These are phyloP conservation scores for Fusarium piperis DNA, from an alignment of 2,329 filamentous ascomycete genomes.

Conservation along the genomic window DNA sequence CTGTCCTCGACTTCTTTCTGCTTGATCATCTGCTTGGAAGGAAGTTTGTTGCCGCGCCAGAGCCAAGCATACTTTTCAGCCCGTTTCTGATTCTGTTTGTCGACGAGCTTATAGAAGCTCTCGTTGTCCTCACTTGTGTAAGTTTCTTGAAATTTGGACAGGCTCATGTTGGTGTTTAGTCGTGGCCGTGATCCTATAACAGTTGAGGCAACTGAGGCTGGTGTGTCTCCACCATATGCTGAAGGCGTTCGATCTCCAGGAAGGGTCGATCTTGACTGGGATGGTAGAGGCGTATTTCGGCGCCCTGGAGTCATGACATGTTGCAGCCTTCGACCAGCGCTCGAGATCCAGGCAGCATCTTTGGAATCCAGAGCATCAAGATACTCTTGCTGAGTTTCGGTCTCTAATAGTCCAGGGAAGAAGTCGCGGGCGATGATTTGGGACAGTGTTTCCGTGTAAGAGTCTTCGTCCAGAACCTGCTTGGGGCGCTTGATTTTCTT, in stretches of 20 bases:
- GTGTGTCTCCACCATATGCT: slow-evolving; percentile 78
- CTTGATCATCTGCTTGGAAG: slow-evolving; percentile 78
- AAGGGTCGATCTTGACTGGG: slow-evolving; percentile 34
- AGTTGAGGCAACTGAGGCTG: slow-evolving; percentile 63
- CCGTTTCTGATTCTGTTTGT: slow-evolving; percentile 87
- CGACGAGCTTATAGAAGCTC: slow-evolving; percentile 91
- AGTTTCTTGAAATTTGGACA: slow-evolving; percentile 87
- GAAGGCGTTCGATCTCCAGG: slow-evolving; percentile 67
- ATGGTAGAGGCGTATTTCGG: slow-evolving; percentile 37
- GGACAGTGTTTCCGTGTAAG: slow-evolving; percentile 88
- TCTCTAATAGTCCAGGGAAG: slow-evolving; percentile 90
- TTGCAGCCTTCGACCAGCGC: slow-evolving; percentile 75
- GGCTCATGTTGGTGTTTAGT: slow-evolving; percentile 80
- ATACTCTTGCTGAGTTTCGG: slow-evolving; percentile 89
- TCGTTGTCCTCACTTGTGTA: slow-evolving; percentile 99
- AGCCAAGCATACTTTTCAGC: slow-evolving; percentile 90
- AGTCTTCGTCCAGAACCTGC: slow-evolving; percentile 90
- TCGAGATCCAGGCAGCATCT: slow-evolving; percentile 85
- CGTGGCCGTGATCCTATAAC: slow-evolving; percentile 54
- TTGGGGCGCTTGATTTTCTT: slow-evolving; percentile 94
- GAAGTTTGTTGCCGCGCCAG: slow-evolving; percentile 88
- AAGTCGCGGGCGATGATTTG: slow-evolving; percentile 97
- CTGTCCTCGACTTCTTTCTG: slow-evolving; percentile 70
- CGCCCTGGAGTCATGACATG: slow-evolving; percentile 85
- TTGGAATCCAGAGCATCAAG: slow-evolving; percentile 89